phyloP scores from a whole-genome alignment of 2,329 filamentous ascomycete genomes.

The Fusarium palustre region DNA sequence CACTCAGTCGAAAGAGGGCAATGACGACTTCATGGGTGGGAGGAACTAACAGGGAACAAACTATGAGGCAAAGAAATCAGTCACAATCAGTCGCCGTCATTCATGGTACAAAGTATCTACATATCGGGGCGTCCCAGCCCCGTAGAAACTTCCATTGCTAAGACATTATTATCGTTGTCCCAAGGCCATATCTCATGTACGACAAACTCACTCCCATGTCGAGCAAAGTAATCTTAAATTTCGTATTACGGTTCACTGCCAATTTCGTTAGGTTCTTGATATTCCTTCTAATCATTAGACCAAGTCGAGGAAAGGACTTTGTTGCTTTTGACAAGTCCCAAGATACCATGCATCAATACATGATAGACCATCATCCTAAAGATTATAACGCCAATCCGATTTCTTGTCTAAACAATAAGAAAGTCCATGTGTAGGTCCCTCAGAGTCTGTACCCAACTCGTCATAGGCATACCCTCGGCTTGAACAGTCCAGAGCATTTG shows the following conservation, averaged over 20 bases:
- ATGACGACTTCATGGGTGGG: background rate
- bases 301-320: background rate
- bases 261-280: background rate
- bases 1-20: no score
- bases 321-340: background rate
- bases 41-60: no score
- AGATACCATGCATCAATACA: background rate
- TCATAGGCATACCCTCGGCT: slow-evolving; percentile 45
- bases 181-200: background rate
- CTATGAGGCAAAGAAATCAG: background rate
- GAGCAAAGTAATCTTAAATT: background rate
- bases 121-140: background rate
- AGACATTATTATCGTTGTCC: background rate
- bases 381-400: slow-evolving; percentile 10
- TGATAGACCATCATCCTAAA: no score
- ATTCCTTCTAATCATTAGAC: background rate
- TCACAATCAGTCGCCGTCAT: background rate
- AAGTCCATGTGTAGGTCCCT: slow-evolving; percentile 57
- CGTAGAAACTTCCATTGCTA: background rate
- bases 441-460: slow-evolving; percentile 59
- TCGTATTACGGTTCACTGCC: background rate
- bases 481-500: slow-evolving; percentile 58
- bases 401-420: slow-evolving; percentile 52
- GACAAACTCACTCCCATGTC: background rate
- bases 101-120: background rate